A percentile compares a stretch with the other conserved stretches of the same genome.
These are phyloP conservation scores for Fomitopsis schrenkii DNA, from an alignment of 1,284 basidiomycete species.

Conservation along the genomic window DNA sequence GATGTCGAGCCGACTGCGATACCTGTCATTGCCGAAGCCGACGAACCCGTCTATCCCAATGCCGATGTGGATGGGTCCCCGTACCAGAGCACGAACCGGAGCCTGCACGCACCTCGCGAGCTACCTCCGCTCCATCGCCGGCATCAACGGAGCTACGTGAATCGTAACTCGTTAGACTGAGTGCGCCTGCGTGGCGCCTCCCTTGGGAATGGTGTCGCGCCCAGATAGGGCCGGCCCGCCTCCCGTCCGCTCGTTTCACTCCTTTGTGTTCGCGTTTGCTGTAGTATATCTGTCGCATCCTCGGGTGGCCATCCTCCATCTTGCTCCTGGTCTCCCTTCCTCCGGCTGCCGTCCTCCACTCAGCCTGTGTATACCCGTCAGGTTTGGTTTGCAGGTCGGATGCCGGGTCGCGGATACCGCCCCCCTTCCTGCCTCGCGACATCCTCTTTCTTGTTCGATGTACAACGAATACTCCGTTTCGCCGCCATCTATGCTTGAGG, in stretches of 20 bases:
- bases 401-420: background rate
- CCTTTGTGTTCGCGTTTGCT: background rate
- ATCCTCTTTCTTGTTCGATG: background rate
- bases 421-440: background rate
- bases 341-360: background rate
- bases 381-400: background rate
- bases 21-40: background rate
- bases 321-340: background rate
- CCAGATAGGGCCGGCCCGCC: constrained; percentile 9
- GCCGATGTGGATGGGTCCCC: background rate
- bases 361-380: background rate
- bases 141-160: constrained; percentile 15
- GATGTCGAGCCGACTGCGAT: constrained; percentile 11
- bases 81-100: background rate
- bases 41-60: background rate
- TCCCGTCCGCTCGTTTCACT: constrained; percentile 37
- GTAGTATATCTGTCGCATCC: constrained; percentile 1
- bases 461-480: background rate
- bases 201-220: constrained; percentile 21
- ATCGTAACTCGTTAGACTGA: constrained; percentile 18
- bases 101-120: constrained; percentile 11
- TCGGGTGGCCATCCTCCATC: background rate
- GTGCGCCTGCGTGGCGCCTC: background rate
- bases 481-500: background rate
- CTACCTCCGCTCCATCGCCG: constrained; percentile 5